phyloP scores from a whole-genome alignment of 2,329 filamentous ascomycete genomes.

The Fusarium vanettenii region DNA sequence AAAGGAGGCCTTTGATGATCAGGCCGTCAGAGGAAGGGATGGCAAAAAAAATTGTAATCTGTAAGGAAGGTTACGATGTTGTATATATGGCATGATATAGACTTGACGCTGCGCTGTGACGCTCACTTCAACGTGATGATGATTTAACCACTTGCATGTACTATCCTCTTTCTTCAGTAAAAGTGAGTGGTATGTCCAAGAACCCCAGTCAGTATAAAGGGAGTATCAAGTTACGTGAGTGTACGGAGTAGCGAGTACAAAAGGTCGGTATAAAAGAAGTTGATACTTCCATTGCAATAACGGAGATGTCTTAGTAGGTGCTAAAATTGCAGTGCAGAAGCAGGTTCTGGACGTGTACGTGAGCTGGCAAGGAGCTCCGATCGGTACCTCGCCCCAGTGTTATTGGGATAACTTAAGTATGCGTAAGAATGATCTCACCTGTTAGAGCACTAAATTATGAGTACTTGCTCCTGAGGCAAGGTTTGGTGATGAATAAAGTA shows the following conservation, averaged over 20 bases:
- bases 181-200: not conserved
- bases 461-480: no score
- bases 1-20: not conserved
- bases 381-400: no score
- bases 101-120: constrained; percentile 8
- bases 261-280: no score
- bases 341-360: no score
- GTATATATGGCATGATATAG: constrained; percentile 3
- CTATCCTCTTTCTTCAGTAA: constrained; percentile 2
- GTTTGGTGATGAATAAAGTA: no score
- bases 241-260: not conserved
- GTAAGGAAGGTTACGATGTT: not conserved
- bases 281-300: no score
- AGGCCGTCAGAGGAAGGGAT: not conserved
- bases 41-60: not conserved
- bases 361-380: no score
- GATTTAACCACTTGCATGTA: constrained; percentile 24
- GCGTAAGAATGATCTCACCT: no score
- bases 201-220: constrained; percentile 2
- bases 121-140: constrained; percentile 21
- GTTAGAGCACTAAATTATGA: no score
- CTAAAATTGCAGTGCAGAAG: no score
- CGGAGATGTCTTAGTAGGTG: no score
- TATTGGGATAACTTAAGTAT: no score
- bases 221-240: not conserved